Percentiles rank a stretch among this genome's conserved stretches.
These are phyloP conservation scores for Phytophthora syringae DNA, from an alignment of 352 stramenopile species.

Conservation along the genomic window DNA sequence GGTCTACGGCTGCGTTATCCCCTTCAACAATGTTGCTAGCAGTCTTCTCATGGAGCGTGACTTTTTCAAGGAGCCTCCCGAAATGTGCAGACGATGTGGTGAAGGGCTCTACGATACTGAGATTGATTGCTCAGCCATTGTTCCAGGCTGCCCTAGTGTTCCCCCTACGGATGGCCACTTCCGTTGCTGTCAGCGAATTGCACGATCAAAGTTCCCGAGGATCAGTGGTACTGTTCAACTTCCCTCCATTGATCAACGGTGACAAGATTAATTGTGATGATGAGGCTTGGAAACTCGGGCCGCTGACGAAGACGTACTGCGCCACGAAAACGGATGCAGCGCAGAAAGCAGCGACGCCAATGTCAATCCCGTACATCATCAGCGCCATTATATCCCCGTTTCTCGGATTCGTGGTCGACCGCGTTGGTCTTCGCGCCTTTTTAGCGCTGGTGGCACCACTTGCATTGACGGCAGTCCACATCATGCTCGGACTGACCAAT, in stretches of 20 bases:
- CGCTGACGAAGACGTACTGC: slow-evolving; percentile 67
- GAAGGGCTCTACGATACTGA: slow-evolving; percentile 57
- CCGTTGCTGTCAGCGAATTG: slow-evolving; percentile 75
- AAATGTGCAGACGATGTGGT: slow-evolving; percentile 58
- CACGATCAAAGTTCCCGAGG: slow-evolving; percentile 62
- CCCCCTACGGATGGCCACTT: slow-evolving; percentile 81
- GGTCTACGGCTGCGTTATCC: slow-evolving; percentile 93
- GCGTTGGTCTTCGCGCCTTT: slow-evolving; percentile 82
- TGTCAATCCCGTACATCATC: slow-evolving; percentile 94
- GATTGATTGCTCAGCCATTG: slow-evolving; percentile 61
- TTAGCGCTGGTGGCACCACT: slow-evolving; percentile 81
- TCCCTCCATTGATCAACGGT: slow-evolving; percentile 68
- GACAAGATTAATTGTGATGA: slow-evolving; percentile 84
- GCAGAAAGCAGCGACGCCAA: slow-evolving; percentile 78
- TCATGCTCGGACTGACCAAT: slow-evolving; percentile 79
- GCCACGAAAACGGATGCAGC: slow-evolving; percentile 66
- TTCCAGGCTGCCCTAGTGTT: slow-evolving; percentile 57
- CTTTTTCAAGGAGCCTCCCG: slow-evolving; percentile 78
- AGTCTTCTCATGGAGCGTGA: slow-evolving; percentile 93
- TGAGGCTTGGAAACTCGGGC: slow-evolving; percentile 70
- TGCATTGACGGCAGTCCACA: slow-evolving; percentile 85
- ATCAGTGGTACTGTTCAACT: slow-evolving; percentile 67
- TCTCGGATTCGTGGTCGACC: slow-evolving; percentile 92
- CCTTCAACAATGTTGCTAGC: slow-evolving; percentile 95
- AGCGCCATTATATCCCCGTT: slow-evolving; percentile 90